A percentile compares a stretch with the other conserved stretches of the same genome.
Conservation (phyloP, 2,329 filamentous ascomycete species). For the Colletotrichum musicola region DNA sequence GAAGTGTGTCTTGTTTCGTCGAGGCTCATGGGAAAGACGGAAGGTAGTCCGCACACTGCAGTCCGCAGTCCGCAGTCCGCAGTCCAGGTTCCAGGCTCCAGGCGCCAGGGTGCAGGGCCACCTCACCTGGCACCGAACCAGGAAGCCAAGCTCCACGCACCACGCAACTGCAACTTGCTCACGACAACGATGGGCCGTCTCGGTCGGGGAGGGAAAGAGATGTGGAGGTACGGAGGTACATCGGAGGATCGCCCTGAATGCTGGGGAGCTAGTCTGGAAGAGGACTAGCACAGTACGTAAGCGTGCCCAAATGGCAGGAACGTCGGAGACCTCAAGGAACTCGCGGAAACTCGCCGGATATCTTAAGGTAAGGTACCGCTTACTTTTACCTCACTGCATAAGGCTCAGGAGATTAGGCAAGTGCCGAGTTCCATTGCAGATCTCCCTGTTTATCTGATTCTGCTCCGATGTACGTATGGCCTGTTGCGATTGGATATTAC, state of each 20-base stretch:
- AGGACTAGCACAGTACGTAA: slow-evolving; percentile 17
- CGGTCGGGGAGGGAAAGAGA: not conserved
- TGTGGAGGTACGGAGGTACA: slow-evolving; percentile 32
- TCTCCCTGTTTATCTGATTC: slow-evolving; percentile 31
- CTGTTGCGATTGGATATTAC: no score
- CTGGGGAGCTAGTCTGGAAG: not conserved
- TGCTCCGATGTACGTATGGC: no score
- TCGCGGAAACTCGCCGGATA: no score
- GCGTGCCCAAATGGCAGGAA: not conserved
- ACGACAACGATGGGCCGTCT: slow-evolving; percentile 1
- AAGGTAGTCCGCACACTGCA: slow-evolving; percentile 4
- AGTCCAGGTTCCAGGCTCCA: slow-evolving; percentile 9
- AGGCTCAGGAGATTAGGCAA: slow-evolving; percentile 30
- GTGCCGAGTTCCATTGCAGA: slow-evolving; percentile 35
- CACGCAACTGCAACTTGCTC: no score
- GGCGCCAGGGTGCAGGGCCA: slow-evolving; percentile 5
- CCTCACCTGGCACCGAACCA: not conserved
- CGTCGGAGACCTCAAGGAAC: no score
- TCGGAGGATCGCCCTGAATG: slow-evolving; percentile 28
- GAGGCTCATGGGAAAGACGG: not conserved
- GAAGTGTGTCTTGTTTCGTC: no score
- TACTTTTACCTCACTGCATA: slow-evolving; percentile 2
- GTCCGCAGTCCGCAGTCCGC: not conserved
- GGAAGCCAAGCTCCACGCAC: not conserved
- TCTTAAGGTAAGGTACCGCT: no score